Conservation (phyloP, 306 rosid species). For the Lathyrus aphaca region DNA sequence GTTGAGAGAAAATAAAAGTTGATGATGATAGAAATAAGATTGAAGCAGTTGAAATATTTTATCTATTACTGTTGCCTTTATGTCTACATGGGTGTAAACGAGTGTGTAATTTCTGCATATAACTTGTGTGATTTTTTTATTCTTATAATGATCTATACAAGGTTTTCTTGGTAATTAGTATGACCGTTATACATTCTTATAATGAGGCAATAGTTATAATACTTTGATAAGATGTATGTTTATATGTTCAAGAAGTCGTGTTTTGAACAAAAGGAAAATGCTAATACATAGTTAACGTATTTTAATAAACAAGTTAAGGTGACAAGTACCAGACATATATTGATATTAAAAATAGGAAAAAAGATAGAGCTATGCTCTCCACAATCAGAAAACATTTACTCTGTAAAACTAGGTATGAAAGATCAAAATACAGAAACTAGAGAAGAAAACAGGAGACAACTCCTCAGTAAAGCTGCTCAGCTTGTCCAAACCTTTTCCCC, state of each 20-base stretch:
- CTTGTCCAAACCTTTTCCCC: neutral
- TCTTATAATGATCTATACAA: slow-evolving; percentile 11
- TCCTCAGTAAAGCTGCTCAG: neutral
- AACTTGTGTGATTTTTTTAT: slow-evolving; percentile 11
- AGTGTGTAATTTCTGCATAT: slow-evolving; percentile 34
- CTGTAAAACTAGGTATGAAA: neutral
- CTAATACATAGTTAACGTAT: neutral
- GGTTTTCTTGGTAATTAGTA: slow-evolving; percentile 33
- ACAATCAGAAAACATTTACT: neutral
- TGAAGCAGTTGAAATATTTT: slow-evolving; percentile 13
- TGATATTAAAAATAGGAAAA: neutral
- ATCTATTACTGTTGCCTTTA: neutral
- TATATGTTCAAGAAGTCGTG: slow-evolving; percentile 15
- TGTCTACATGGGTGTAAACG: neutral
- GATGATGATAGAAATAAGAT: slow-evolving; percentile 13
- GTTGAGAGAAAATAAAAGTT: slow-evolving; percentile 23
- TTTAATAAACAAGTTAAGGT: neutral
- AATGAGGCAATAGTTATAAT: slow-evolving; percentile 1
- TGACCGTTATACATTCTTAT: slow-evolving; percentile 9
- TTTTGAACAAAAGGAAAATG: slow-evolving; percentile 7
- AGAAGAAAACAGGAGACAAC: neutral
- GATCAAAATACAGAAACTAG: neutral
- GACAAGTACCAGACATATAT: neutral
- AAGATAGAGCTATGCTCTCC: neutral
- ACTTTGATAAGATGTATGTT: slow-evolving; percentile 26